Evolutionary conservation across 1,284 basidiomycete species (phyloP).

Genomic region (Neolentinus lepideus): DNA sequence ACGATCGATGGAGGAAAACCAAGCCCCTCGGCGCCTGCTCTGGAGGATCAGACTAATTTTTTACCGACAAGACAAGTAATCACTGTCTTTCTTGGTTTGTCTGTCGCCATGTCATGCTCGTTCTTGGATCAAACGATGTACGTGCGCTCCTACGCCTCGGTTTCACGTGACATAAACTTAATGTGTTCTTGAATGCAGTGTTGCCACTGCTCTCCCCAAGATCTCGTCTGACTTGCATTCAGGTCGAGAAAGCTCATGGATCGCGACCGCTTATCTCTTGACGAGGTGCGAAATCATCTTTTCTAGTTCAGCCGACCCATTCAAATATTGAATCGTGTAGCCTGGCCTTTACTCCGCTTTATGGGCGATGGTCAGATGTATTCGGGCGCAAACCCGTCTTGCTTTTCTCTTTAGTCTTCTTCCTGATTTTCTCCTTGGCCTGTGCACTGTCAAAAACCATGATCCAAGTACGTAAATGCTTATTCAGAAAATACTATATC

Average conservation of each 20-base stretch:
- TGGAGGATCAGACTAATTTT: conserved; percentile 42
- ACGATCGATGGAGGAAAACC: not conserved
- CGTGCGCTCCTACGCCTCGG: conserved; percentile 8
- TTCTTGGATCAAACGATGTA: conserved; percentile 15
- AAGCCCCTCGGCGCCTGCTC: not conserved
- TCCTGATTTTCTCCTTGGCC: conserved; percentile 27
- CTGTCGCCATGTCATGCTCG: conserved; percentile 13
- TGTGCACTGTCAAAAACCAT: conserved; percentile 27
- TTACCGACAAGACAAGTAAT: conserved; percentile 35
- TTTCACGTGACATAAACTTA: too few species aligned
- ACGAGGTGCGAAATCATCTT: conserved; percentile 8
- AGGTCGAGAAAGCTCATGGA: conserved; percentile 24
- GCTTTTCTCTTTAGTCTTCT: conserved; percentile 26
- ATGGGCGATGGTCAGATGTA: conserved; percentile 20
- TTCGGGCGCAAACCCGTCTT: conserved; percentile 38
- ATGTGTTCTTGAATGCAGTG: conserved; percentile 17
- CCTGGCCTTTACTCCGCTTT: conserved; percentile 31
- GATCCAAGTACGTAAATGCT: conserved; percentile 5
- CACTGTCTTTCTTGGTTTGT: conserved; percentile 27
- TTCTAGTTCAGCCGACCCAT: too few species aligned
- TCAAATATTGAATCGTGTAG: conserved; percentile 14
- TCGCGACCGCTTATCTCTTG: conserved; percentile 14
- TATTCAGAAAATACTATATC: not conserved
- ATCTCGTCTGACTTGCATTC: conserved; percentile 29
- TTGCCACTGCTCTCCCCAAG: conserved; percentile 33